Conservation (phyloP, 1,139 yeast genomes). For the Nakaseomyces uthaithaninus region DNA sequence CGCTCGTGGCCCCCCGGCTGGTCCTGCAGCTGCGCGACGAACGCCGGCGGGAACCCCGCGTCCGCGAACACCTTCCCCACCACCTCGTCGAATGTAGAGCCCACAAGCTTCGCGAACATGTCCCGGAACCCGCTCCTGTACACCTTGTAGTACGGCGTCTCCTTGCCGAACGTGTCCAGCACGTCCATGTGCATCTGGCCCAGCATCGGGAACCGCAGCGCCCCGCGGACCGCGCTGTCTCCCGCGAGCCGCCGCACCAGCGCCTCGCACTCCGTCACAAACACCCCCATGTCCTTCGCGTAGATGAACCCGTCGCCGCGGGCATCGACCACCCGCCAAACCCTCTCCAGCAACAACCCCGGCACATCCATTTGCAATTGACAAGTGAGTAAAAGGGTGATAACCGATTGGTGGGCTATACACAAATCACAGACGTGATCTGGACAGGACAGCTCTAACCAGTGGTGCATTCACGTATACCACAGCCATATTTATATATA, state of each 20-base stretch:
- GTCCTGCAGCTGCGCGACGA: background rate
- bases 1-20: too few species aligned
- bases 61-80: conserved; percentile 14
- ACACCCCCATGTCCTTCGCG: conserved; percentile 25
- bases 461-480: too few species aligned
- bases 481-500: too few species aligned
- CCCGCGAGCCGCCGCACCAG: conserved; percentile 13
- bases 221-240: background rate
- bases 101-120: conserved; percentile 25
- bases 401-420: too few species aligned
- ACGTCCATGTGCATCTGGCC: conserved; percentile 24
- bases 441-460: too few species aligned
- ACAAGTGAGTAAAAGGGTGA: too few species aligned
- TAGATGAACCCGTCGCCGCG: conserved; percentile 30
- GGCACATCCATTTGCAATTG: background rate
- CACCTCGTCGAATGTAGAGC: conserved; percentile 20
- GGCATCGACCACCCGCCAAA: conserved; percentile 31
- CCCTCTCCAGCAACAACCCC: conserved; percentile 18
- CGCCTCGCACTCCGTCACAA: conserved; percentile 20
- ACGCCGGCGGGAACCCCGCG: conserved; percentile 4
- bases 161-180: conserved; percentile 26
- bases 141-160: conserved; percentile 27
- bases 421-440: too few species aligned
- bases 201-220: conserved; percentile 12
- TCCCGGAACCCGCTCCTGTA: conserved; percentile 29